Conservation (phyloP, 1,284 basidiomycete genomes). For the Boletellus deceptivus region DNA sequence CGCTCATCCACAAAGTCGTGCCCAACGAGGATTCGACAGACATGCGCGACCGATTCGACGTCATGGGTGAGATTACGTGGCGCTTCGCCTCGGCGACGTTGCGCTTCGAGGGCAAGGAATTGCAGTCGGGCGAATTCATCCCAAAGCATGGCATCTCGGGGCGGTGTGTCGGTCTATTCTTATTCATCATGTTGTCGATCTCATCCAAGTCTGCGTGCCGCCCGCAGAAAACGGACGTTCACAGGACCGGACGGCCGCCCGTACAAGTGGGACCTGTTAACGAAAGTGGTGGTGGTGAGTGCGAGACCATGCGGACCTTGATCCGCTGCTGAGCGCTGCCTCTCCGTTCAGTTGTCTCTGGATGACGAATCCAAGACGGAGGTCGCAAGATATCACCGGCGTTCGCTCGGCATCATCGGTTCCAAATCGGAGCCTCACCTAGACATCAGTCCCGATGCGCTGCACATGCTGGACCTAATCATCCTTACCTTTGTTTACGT, state of each 20-base stretch:
- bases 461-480: conserved; percentile 36
- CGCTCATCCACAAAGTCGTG: conserved; percentile 17
- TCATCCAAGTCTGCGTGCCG: too few species aligned
- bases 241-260: conserved; percentile 15
- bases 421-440: conserved; percentile 24
- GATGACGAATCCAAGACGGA: conserved; percentile 7
- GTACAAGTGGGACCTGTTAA: conserved; percentile 15
- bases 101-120: conserved; percentile 11
- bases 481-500: conserved; percentile 40
- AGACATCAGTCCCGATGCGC: conserved; percentile 32
- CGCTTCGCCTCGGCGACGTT: conserved; percentile 18
- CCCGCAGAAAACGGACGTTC: conserved; percentile 17
- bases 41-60: conserved; percentile 21
- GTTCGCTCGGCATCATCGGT: conserved; percentile 14
- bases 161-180: conserved; percentile 8
- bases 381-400: conserved; percentile 26
- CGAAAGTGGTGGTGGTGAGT: conserved; percentile 12
- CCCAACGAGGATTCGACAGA: conserved; percentile 16
- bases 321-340: neutral
- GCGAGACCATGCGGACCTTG: neutral
- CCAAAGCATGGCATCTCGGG: conserved; percentile 15
- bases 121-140: conserved; percentile 15
- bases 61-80: conserved; percentile 25
- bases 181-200: too few species aligned
- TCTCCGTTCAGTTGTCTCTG: conserved; percentile 8